phyloP scores from a whole-genome alignment of 1,284 basidiomycete species.

The Leccinum solheimii region DNA sequence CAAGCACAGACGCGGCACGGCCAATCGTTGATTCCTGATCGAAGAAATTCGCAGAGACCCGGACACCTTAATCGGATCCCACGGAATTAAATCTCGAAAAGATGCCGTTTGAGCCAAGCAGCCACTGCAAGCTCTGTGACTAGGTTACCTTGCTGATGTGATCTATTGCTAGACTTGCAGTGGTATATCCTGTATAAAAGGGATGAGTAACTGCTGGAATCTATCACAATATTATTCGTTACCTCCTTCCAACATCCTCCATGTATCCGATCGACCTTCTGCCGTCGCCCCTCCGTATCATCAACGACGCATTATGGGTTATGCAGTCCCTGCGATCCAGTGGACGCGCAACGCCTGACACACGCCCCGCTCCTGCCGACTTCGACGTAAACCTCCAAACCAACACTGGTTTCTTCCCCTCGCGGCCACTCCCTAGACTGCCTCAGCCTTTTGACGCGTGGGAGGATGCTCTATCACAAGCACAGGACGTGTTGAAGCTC shows the following conservation, averaged over 20 bases:
- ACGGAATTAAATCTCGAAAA: slow-evolving; percentile 25
- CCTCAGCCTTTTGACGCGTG: slow-evolving; percentile 61
- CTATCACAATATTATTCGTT: slow-evolving; percentile 9
- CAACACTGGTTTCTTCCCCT: slow-evolving; percentile 89
- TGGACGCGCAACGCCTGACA: slow-evolving; percentile 21
- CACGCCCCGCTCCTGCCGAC: slow-evolving; percentile 41
- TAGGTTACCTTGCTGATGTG: slow-evolving; percentile 38
- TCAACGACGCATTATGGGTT: slow-evolving; percentile 31
- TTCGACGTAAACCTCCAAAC: slow-evolving; percentile 78
- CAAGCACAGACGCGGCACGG: slow-evolving; percentile 27
- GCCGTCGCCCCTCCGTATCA: slow-evolving; percentile 39
- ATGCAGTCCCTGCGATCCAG: slow-evolving; percentile 32
- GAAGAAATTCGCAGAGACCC: slow-evolving; percentile 19
- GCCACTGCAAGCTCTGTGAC: slow-evolving; percentile 35
- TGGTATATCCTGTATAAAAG: slow-evolving; percentile 38
- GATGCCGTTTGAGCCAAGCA: slow-evolving; percentile 34
- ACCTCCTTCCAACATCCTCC: slow-evolving; percentile 11
- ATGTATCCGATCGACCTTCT: slow-evolving; percentile 39
- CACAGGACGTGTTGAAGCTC: slow-evolving; percentile 57
- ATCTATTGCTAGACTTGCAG: slow-evolving; percentile 33
- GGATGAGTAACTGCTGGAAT: neutral
- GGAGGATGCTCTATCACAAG: slow-evolving; percentile 68
- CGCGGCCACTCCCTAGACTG: slow-evolving; percentile 62
- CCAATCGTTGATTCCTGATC: slow-evolving; percentile 26
- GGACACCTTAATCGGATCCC: slow-evolving; percentile 24